Conservation (phyloP, 2,329 filamentous ascomycete species). For the Talaromyces atroroseus region DNA sequence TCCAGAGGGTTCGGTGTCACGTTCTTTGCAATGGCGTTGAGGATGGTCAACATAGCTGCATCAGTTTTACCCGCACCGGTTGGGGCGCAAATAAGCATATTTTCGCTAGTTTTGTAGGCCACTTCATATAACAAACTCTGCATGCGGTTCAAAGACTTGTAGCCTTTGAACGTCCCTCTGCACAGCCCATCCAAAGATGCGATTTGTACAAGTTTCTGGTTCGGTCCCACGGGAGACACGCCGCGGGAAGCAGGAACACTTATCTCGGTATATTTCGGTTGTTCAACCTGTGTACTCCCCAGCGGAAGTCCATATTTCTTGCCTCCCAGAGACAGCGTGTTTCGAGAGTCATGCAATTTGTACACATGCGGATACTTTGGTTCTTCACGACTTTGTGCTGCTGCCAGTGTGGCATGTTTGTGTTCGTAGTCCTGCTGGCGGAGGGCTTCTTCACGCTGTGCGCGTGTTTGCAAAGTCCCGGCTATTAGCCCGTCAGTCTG, state of each 20-base stretch:
- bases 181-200: conserved; percentile 83
- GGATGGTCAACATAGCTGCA: conserved; percentile 91
- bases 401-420: conserved; percentile 67
- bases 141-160: conserved; percentile 93
- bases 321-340: conserved; percentile 73
- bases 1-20: conserved; percentile 73
- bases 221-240: conserved; percentile 63
- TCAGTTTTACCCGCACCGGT: conserved; percentile 99
- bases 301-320: conserved; percentile 75
- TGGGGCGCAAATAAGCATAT: conserved; percentile 97
- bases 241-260: conserved; percentile 76
- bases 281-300: conserved; percentile 66
- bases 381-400: conserved; percentile 64
- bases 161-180: conserved; percentile 84
- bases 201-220: conserved; percentile 73
- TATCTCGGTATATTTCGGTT: conserved; percentile 82
- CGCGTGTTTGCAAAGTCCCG: conserved; percentile 62
- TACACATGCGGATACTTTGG: conserved; percentile 92
- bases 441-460: conserved; percentile 73
- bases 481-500: conserved; percentile 43
- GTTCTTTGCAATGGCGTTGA: conserved; percentile 86
- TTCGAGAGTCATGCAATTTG: conserved; percentile 74
- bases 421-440: conserved; percentile 73
- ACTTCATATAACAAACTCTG: conserved; percentile 94
- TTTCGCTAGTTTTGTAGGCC: conserved; percentile 91